Evolutionary conservation across 257 asterid genomes (phyloP).

Genomic region (Primulina huaijiensis): DNA sequence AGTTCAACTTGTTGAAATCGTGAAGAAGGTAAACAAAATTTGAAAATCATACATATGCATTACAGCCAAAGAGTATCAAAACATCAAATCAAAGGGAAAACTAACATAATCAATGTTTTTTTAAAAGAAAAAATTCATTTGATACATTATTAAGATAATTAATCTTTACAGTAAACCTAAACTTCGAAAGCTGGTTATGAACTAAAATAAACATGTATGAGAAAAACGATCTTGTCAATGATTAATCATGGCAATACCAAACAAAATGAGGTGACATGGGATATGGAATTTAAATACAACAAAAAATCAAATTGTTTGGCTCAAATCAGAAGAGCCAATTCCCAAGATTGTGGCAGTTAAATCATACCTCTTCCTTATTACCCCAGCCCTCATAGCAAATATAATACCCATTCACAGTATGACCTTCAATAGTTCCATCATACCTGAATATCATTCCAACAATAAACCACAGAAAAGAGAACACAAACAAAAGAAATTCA

Average conservation of each 20-base stretch:
- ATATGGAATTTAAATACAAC: slow-evolving; percentile 6
- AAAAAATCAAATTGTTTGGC: neutral
- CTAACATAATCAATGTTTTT: neutral
- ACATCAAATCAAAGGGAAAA: neutral
- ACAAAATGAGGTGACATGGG: neutral
- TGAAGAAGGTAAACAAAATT: neutral
- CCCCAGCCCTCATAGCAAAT: slow-evolving; percentile 88
- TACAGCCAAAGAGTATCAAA: too few species aligned
- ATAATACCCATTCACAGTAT: slow-evolving; percentile 74
- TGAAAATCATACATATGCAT: neutral
- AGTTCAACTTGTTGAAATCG: neutral
- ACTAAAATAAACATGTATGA: neutral
- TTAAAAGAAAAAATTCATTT: too few species aligned
- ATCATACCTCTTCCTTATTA: slow-evolving; percentile 85
- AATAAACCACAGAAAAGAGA: slow-evolving; percentile 49
- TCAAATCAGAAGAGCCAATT: neutral
- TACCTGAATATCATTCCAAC: slow-evolving; percentile 75
- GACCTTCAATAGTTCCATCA: slow-evolving; percentile 75
- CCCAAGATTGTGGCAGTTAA: slow-evolving; percentile 3
- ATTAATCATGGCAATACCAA: neutral
- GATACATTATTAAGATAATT: neutral
- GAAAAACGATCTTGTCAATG: neutral
- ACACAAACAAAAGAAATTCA: slow-evolving; percentile 21
- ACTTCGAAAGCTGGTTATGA: neutral
- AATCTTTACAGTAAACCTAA: too few species aligned